Percentiles rank a stretch among this genome's conserved stretches.
Conservation (phyloP, 106 monocot genomes). For the Narthecium ossifragum region DNA sequence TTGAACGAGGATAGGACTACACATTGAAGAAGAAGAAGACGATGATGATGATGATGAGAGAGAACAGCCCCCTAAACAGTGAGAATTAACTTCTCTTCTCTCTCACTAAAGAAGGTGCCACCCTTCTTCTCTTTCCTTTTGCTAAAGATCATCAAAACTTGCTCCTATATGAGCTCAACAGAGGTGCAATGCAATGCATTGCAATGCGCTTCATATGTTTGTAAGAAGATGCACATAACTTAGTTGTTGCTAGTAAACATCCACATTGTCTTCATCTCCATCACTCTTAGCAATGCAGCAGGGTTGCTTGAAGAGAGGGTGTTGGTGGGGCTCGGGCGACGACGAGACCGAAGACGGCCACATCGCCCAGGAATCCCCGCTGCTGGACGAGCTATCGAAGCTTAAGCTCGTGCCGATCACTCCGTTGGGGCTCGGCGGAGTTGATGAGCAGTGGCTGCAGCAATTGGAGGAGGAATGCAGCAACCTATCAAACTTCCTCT, state of each 20-base stretch:
- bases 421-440: constrained; percentile 49
- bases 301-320: neutral
- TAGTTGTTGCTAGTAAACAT: neutral
- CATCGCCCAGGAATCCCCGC: constrained; percentile 18
- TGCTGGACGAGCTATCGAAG: constrained; percentile 32
- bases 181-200: neutral
- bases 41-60: too few relatives aligned
- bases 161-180: neutral
- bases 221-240: too few relatives aligned
- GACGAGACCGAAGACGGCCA: constrained; percentile 18
- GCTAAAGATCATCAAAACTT: neutral
- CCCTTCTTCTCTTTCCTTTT: neutral
- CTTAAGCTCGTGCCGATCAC: constrained; percentile 54
- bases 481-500: constrained; percentile 41
- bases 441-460: neutral
- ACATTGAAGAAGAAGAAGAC: too few relatives aligned
- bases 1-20: too few relatives aligned
- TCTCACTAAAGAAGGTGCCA: constrained; percentile 1
- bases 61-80: too few relatives aligned
- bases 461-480: neutral
- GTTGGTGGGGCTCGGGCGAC: constrained; percentile 12
- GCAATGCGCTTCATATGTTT: too few relatives aligned
- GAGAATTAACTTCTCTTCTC: too few relatives aligned
- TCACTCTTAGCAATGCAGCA: neutral
- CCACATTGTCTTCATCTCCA: neutral